Base-by-base conservation (phyloP, 2,329 filamentous ascomycete species). In the Penicillium brevicompactum region DNA sequence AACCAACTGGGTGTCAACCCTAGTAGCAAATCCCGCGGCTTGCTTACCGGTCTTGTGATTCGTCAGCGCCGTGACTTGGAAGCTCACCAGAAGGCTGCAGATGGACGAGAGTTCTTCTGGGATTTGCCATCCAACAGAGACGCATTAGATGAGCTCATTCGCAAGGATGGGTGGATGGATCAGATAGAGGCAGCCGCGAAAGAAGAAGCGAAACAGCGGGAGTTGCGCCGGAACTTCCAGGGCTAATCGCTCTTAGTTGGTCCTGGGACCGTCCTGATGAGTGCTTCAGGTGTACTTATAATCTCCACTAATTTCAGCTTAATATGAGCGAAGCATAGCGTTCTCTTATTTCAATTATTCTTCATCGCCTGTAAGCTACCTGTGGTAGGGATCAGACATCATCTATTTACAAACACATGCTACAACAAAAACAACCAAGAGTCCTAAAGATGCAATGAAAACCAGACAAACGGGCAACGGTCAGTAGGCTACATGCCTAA, bases 1-100 rank as follows among this genome's bases (percentile, higher is more conserved):
- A 70, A 77, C 46, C 62, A 71, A n/a, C 70, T 67, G 5, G 77
- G 76, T 4, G 63, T 78, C 45, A 69, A 73, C 38, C 68, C 73
- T 7, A 68, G 75, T 51, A 37, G 55, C 5, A 66, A 68, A 22
- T 78, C 76, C 5, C 59, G 67, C 13, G 51, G 56, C 0, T 56
- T 76, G 4, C 55, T 78, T 34, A 57, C 65, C 7, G 54, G 53
- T 4, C 73, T 77, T 40, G 58, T 67, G n/a, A 46, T 54, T 8
- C 64, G 70, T 41, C 64, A 66, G 5, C 55, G 60, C 13, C 50
- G 46, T 14, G 68, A 72, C 46, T 14, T 65, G 54, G 54, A 56
- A 22, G 50, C 49, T 27, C 51, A 40, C 30, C 46, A 34, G 5
- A 13, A 49, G 21, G 49, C 57, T 22, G 27, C 52, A 9, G 38